These are phyloP conservation scores for Myriangium duriaei DNA, from an alignment of 2,329 filamentous ascomycete species.

Conservation along the genomic window DNA sequence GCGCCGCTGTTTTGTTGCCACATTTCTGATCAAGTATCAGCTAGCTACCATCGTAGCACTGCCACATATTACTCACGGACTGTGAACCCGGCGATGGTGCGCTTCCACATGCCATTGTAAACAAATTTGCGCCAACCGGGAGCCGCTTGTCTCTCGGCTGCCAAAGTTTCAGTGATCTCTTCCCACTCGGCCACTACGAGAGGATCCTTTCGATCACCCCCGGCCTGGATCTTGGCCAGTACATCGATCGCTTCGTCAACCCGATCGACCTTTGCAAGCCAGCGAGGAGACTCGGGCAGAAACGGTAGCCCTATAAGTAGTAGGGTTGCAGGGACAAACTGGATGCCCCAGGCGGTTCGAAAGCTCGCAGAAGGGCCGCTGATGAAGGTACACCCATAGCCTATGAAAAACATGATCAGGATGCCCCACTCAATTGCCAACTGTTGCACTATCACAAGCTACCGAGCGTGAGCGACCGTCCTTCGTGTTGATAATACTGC, in stretches of 20 bases:
- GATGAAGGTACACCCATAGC: conserved; percentile 35
- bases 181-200: conserved; percentile 38
- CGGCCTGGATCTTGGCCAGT: conserved; percentile 34
- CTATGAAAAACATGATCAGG: conserved; percentile 37
- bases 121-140: conserved; percentile 33
- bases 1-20: conserved; percentile 40
- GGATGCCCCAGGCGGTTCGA: conserved; percentile 35
- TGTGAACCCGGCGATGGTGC: conserved; percentile 43
- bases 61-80: no score
- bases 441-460: conserved; percentile 29
- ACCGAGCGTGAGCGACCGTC: no score
- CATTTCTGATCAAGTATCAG: no score
- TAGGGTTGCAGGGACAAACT: conserved; percentile 33
- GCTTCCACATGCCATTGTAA: conserved; percentile 46
- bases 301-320: conserved; percentile 34
- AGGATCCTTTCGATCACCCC: conserved; percentile 32
- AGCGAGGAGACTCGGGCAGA: conserved; percentile 35
- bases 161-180: conserved; percentile 32
- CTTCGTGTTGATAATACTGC: neutral
- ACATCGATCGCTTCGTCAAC: conserved; percentile 33
- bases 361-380: conserved; percentile 27
- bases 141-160: conserved; percentile 27
- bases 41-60: no score
- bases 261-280: conserved; percentile 37
- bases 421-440: conserved; percentile 32